Evolutionary conservation across 2,329 filamentous ascomycete species (phyloP), one percentile per base, ranked within the genome.

Genomic region (Aulographum hederae): DNA sequence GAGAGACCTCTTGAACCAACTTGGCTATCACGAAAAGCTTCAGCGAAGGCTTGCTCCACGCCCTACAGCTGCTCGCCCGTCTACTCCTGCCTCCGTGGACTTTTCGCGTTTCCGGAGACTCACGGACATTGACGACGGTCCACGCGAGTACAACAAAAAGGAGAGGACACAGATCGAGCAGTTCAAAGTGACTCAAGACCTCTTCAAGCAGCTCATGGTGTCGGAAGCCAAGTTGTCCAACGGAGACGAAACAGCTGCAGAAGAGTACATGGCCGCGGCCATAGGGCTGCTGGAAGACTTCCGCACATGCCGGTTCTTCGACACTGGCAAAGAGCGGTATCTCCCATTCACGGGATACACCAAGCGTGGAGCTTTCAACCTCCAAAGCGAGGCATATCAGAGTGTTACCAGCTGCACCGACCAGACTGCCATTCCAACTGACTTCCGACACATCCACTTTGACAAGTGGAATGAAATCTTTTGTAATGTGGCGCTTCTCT

Each of bases 381-480:
- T n/a, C n/a, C n/a, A n/a, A n/a, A n/a, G n/a, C n/a, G n/a, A n/a
- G n/a, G n/a, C n/a, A n/a, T n/a, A n/a, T n/a, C n/a, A n/a, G n/a
- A n/a, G n/a, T n/a, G n/a, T n/a, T n/a, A n/a, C n/a, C n/a, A n/a
- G n/a, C n/a, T n/a, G n/a, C n/a, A n/a, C n/a, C n/a, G n/a, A 25
- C 8, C 8, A 25, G 21, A 25, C 21, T 25, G 21, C 21, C 8
- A 25, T 63, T 23, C 67, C 67, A 2, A 52, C 52, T 29, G 61
- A 65, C 36, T 85, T 82, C 46, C 75, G 81, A 41, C 78, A 78
- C 5, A 79, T 95, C 29, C 60, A 73, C 0, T 93, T 95, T 46
- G 63, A 74, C 35, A 67, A 73, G 29, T 98, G 89, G 89, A 66
- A 94, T 3, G 79, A 91, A 41, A 65, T 93, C 1, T 93, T 98